Percentiles rank a stretch among this genome's conserved stretches.
These are phyloP conservation scores for Exophiala calicioides DNA, from an alignment of 2,329 filamentous ascomycete genomes.

Conservation along the genomic window DNA sequence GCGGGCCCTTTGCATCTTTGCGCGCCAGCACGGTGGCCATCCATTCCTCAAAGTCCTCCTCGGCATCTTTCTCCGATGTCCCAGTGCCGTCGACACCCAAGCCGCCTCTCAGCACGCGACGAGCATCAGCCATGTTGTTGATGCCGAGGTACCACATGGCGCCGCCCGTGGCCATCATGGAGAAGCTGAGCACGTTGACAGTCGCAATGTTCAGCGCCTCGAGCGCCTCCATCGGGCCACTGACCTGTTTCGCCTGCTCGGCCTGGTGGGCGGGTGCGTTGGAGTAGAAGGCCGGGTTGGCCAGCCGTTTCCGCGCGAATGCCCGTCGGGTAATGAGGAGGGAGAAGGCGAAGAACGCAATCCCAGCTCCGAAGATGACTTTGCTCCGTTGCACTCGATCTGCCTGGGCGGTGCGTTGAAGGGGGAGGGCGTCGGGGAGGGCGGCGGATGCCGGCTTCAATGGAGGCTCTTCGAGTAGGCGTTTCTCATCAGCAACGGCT, in stretches of 20 bases:
- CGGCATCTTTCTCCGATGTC: conserved; percentile 48
- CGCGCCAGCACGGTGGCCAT: conserved; percentile 50
- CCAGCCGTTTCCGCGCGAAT: conserved; percentile 62
- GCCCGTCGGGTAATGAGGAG: conserved; percentile 71
- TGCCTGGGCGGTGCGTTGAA: conserved; percentile 15
- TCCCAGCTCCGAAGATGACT: conserved; percentile 69
- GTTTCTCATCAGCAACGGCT: conserved; percentile 15
- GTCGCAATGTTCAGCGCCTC: conserved; percentile 86
- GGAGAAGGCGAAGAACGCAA: conserved; percentile 73
- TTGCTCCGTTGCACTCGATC: conserved; percentile 55
- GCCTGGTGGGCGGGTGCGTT: conserved; percentile 48
- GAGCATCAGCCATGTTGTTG: conserved; percentile 66
- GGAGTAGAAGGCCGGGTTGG: conserved; percentile 70
- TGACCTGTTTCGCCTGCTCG: conserved; percentile 46
- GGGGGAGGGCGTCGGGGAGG: conserved; percentile 6
- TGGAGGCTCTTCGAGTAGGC: conserved; percentile 23
- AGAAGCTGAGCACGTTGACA: conserved; percentile 76
- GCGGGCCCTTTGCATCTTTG: conserved; percentile 43
- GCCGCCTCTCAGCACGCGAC: conserved; percentile 58
- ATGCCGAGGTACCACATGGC: conserved; percentile 77
- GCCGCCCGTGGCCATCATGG: conserved; percentile 73
- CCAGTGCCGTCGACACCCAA: conserved; percentile 62
- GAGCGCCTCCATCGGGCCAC: conserved; percentile 70
- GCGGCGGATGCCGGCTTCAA: conserved; percentile 2
- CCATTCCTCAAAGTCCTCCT: conserved; percentile 59